A percentile compares a stretch with the other conserved stretches of the same genome.
Evolutionary conservation across 2,329 filamentous ascomycete species (phyloP).

Genomic region (Sphaerulina vaccinii): DNA sequence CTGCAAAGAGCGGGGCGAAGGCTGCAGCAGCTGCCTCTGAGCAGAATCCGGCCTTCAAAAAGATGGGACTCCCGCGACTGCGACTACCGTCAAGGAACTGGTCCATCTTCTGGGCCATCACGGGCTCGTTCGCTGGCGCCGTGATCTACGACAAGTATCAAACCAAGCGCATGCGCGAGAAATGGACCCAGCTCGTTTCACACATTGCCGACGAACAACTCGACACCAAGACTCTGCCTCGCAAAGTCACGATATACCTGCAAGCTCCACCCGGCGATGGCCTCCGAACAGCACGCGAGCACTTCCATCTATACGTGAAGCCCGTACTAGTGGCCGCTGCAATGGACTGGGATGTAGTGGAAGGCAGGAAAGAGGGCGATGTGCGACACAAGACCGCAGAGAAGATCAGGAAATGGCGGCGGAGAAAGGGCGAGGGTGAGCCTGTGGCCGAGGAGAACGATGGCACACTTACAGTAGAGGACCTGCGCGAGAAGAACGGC

Average conservation of each 20-base stretch:
- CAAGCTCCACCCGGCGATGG: slow-evolving; percentile 84
- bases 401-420: slow-evolving; percentile 68
- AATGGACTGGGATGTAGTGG: slow-evolving; percentile 93
- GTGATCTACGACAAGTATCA: slow-evolving; percentile 91
- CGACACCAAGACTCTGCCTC: slow-evolving; percentile 69
- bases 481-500: slow-evolving; percentile 63
- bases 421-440: slow-evolving; percentile 56
- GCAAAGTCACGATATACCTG: slow-evolving; percentile 82
- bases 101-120: slow-evolving; percentile 88
- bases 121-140: slow-evolving; percentile 72
- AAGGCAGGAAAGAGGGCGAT: slow-evolving; percentile 90
- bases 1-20: slow-evolving; percentile 2
- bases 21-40: slow-evolving; percentile 34
- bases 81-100: slow-evolving; percentile 93
- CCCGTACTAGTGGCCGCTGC: slow-evolving; percentile 85
- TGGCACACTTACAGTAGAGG: slow-evolving; percentile 59
- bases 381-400: slow-evolving; percentile 83
- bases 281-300: slow-evolving; percentile 79
- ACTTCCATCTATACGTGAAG: slow-evolving; percentile 95
- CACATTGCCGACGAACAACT: slow-evolving; percentile 78
- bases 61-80: slow-evolving; percentile 77
- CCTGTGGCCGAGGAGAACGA: slow-evolving; percentile 48
- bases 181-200: slow-evolving; percentile 82
- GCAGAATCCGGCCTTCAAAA: slow-evolving; percentile 70
- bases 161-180: slow-evolving; percentile 78